Conservation (phyloP, 2,329 filamentous ascomycete genomes). For the Arthrobotrys musiformis region DNA sequence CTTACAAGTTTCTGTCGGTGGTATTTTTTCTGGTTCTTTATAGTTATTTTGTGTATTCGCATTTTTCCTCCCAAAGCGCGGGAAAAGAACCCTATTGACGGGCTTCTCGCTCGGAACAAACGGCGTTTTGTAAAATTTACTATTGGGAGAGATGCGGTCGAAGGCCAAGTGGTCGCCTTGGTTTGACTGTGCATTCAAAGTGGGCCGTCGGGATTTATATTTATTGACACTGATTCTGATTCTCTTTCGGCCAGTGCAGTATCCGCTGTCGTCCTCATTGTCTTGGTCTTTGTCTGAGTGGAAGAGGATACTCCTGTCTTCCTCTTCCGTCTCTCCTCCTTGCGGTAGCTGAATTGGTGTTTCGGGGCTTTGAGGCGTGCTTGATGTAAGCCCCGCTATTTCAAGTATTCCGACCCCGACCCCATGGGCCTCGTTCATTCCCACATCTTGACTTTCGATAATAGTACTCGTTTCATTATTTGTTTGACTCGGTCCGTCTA, state of each 20-base stretch:
- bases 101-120: slow-evolving; percentile 1
- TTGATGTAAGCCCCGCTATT: too few species aligned
- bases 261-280: slow-evolving; percentile 34
- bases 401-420: neutral
- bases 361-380: neutral
- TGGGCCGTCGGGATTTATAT: slow-evolving; percentile 17
- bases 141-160: slow-evolving; percentile 41
- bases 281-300: neutral
- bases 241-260: slow-evolving; percentile 17
- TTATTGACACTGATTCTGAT: slow-evolving; percentile 20
- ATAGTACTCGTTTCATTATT: neutral
- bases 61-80: neutral
- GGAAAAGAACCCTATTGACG: slow-evolving; percentile 27
- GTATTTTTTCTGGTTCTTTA: neutral
- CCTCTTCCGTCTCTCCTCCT: neutral
- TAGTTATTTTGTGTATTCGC: too few species aligned
- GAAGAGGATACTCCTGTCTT: neutral
- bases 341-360: neutral
- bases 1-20: neutral
- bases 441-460: neutral
- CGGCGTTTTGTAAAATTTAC: slow-evolving; percentile 34
- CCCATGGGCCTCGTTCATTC: neutral
- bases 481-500: neutral
- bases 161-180: slow-evolving; percentile 22
- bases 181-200: neutral